Evolutionary conservation across 495 filamentous ascomycete genomes (phyloP).

Genomic region (Clohesyomyces aquaticus): DNA sequence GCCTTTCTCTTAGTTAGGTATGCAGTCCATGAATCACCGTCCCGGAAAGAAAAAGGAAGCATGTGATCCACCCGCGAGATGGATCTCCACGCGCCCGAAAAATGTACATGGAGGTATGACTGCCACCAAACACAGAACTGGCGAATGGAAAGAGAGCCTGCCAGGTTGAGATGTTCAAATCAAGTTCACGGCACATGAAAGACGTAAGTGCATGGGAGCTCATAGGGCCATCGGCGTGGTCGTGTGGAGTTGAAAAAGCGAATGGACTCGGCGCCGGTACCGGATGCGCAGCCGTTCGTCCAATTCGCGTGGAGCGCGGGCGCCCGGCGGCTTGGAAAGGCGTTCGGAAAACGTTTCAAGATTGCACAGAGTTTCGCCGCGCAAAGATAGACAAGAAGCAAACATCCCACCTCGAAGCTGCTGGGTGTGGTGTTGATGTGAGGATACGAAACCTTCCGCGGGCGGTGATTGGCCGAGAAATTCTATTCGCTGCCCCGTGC

Average conservation of each 20-base stretch:
- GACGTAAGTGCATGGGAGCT: not conserved
- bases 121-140: too few relatives aligned
- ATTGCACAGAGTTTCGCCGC: slow-evolving; percentile 12
- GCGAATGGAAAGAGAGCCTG: too few relatives aligned
- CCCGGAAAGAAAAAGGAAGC: too few relatives aligned
- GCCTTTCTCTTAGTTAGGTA: too few relatives aligned
- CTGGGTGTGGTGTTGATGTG: not conserved
- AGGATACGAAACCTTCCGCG: slow-evolving; percentile 1
- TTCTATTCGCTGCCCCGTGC: not conserved
- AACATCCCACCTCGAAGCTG: slow-evolving; percentile 4
- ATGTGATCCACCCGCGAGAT: too few relatives aligned
- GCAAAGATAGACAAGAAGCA: slow-evolving; percentile 10
- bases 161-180: too few relatives aligned
- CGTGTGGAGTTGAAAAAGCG: not conserved
- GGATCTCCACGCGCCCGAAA: too few relatives aligned
- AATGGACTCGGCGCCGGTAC: not conserved
- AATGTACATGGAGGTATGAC: too few relatives aligned
- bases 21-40: too few relatives aligned
- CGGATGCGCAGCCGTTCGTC: slow-evolving; percentile 9
- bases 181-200: not conserved
- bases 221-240: not conserved
- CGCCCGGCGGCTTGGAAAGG: not conserved
- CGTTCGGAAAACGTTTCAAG: slow-evolving; percentile 4
- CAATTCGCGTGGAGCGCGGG: not conserved
- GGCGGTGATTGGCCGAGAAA: slow-evolving; percentile 6